Conservation (phyloP, 768 basidiomycete genomes). For the Amanita pseudoporphyria region DNA sequence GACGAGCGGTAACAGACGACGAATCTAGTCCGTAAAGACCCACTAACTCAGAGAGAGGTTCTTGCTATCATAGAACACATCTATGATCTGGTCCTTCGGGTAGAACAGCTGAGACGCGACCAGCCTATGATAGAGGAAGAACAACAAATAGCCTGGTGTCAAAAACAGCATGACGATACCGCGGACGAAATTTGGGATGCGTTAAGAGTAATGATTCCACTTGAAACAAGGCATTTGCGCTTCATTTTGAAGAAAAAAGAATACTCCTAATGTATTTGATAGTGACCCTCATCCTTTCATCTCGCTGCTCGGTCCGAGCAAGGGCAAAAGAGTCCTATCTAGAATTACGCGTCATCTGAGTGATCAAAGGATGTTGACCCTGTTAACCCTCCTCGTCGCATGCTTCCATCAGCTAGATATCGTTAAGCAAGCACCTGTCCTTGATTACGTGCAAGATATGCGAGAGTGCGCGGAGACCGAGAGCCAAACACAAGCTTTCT, state of each 20-base stretch:
- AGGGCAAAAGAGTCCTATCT: conserved; percentile 89
- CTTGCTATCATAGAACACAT: conserved; percentile 73
- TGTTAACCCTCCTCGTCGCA: conserved; percentile 86
- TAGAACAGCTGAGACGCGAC: conserved; percentile 79
- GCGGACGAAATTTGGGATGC: conserved; percentile 73
- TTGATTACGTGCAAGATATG: conserved; percentile 59
- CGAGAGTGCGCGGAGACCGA: conserved; percentile 62
- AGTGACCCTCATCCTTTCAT: conserved; percentile 97
- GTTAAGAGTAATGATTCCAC: conserved; percentile 78
- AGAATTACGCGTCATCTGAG: conserved; percentile 80
- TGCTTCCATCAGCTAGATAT: conserved; percentile 95
- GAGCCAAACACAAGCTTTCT: conserved; percentile 83
- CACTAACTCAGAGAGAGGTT: conserved; percentile 70
- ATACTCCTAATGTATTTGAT: background rate
- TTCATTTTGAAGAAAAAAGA: background rate
- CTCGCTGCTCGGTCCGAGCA: conserved; percentile 76
- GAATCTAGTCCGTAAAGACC: conserved; percentile 55
- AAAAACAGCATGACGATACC: conserved; percentile 42
- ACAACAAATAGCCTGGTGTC: conserved; percentile 35
- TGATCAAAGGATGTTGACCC: conserved; percentile 69
- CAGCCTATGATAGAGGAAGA: conserved; percentile 60
- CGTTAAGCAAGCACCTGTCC: conserved; percentile 62
- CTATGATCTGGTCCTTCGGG: conserved; percentile 74
- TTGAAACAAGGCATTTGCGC: conserved; percentile 75
- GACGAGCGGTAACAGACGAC: conserved; percentile 34